These are phyloP conservation scores for Lojkania enalia DNA, from an alignment of 2,329 filamentous ascomycete species.

Conservation along the genomic window DNA sequence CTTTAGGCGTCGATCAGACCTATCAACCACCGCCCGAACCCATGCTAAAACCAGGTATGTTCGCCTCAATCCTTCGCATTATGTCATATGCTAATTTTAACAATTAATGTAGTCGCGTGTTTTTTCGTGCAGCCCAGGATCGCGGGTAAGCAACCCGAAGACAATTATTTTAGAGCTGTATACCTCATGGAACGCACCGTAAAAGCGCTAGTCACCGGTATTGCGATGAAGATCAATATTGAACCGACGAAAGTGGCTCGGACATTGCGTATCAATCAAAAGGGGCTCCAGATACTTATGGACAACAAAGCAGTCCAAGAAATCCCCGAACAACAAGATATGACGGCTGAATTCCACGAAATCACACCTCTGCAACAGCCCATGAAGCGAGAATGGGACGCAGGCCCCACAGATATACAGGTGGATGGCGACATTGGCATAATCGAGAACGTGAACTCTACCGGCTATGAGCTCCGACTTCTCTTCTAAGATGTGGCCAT, in stretches of 20 bases:
- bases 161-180: conserved; percentile 79
- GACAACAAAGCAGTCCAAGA: conserved; percentile 88
- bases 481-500: conserved; percentile 44
- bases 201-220: conserved; percentile 70
- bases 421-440: conserved; percentile 53
- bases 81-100: conserved; percentile 37
- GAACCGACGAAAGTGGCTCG: conserved; percentile 72
- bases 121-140: conserved; percentile 74
- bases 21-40: conserved; percentile 80
- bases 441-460: conserved; percentile 48
- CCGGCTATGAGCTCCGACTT: conserved; percentile 54
- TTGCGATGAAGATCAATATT: conserved; percentile 79
- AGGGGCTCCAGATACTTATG: conserved; percentile 79
- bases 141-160: conserved; percentile 52
- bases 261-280: conserved; percentile 71
- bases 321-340: conserved; percentile 87
- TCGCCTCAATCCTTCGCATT: conserved; percentile 9
- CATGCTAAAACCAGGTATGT: conserved; percentile 66
- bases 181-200: conserved; percentile 80
- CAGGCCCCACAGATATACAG: conserved; percentile 51
- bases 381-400: conserved; percentile 59
- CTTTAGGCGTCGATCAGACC: conserved; percentile 81
- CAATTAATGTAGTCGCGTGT: conserved; percentile 67
- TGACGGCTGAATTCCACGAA: conserved; percentile 73
- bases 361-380: conserved; percentile 52